Evolutionary conservation across 2,329 filamentous ascomycete species (phyloP).

Genomic region (Paecilomyces formosus): DNA sequence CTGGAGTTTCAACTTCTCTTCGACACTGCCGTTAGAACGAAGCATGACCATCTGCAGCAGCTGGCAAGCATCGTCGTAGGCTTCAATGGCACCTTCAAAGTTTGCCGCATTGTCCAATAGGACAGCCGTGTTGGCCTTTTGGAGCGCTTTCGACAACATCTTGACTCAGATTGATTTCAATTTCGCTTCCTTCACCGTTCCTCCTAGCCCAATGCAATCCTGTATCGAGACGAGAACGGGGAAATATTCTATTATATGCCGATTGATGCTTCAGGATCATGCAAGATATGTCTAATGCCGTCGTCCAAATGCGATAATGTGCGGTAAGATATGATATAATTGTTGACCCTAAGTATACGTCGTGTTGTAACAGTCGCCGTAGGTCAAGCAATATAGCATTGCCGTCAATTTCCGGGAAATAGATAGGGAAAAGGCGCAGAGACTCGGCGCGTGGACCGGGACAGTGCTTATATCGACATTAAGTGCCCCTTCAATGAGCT

Average conservation of each 20-base stretch:
- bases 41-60: slow-evolving; percentile 81
- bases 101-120: slow-evolving; percentile 94
- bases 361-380: neutral
- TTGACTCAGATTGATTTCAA: slow-evolving; percentile 68
- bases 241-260: neutral
- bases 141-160: slow-evolving; percentile 91
- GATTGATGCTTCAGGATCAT: neutral
- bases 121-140: slow-evolving; percentile 93
- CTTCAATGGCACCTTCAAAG: slow-evolving; percentile 81
- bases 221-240: neutral
- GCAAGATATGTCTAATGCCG: neutral
- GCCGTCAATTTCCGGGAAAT: neutral
- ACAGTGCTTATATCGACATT: neutral
- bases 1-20: slow-evolving; percentile 74
- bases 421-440: neutral
- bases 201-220: neutral
- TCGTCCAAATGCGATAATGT: neutral
- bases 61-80: slow-evolving; percentile 84
- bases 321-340: neutral
- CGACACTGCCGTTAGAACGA: slow-evolving; percentile 75
- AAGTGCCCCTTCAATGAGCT: neutral
- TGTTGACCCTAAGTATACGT: neutral
- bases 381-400: neutral
- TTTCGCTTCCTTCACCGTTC: slow-evolving; percentile 19
- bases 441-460: neutral